A percentile compares a stretch with the other conserved stretches of the same genome.
Evolutionary conservation across 345 rosid species (phyloP).

Genomic region (Lumnitzera littorea): DNA sequence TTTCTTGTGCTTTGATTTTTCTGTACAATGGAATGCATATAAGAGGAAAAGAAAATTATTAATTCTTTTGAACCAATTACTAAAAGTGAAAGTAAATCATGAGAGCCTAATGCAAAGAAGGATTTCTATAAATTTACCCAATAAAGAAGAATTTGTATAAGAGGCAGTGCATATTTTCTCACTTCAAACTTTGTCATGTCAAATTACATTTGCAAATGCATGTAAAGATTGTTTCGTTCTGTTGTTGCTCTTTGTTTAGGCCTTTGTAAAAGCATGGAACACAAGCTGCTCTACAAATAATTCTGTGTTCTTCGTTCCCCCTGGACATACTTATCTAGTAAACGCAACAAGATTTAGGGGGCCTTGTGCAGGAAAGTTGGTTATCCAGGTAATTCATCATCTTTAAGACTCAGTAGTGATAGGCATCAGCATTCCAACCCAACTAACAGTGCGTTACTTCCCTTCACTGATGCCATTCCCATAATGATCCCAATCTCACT

Average conservation of each 20-base stretch:
- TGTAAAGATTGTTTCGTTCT: not conserved
- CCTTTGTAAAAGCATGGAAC: constrained; percentile 70
- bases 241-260: constrained; percentile 28
- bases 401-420: not conserved
- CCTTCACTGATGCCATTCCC: no score
- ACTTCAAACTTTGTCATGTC: no score
- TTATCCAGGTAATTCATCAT: constrained; percentile 58
- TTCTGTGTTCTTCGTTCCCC: constrained; percentile 75
- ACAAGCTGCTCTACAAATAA: constrained; percentile 59
- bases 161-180: no score
- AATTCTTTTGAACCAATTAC: no score
- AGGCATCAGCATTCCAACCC: not conserved
- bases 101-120: no score
- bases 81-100: no score
- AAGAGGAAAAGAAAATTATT: no score
- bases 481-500: not conserved
- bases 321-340: constrained; percentile 56
- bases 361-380: constrained; percentile 65
- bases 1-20: not conserved
- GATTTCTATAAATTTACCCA: no score
- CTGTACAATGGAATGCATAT: no score
- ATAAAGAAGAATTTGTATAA: no score
- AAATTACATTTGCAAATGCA: not conserved
- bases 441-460: not conserved
- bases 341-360: constrained; percentile 82